Evolutionary conservation across 371 early-diverging fungal species (phyloP).

Genomic region (Quaeritorhiza haematococci): DNA sequence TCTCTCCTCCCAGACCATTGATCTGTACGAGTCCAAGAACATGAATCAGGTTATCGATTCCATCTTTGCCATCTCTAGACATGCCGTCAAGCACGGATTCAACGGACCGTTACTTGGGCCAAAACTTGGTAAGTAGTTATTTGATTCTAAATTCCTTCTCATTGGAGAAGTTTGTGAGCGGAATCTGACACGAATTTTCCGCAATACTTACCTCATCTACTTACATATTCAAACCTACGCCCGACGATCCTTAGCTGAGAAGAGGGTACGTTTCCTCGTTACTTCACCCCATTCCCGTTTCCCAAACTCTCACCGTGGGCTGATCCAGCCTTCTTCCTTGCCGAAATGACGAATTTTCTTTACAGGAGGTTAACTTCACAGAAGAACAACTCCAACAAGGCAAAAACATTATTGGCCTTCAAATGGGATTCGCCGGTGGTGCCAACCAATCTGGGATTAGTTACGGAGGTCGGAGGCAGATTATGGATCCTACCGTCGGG

Average conservation of each 20-base stretch:
- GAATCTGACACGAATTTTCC: too few species aligned
- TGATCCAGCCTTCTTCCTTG: too few species aligned
- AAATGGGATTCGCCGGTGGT: conserved; percentile 25
- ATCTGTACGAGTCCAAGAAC: conserved; percentile 85
- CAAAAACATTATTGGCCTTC: conserved; percentile 31
- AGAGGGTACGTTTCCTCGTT: conserved; percentile 34
- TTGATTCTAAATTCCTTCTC: too few species aligned
- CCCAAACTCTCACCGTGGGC: not conserved
- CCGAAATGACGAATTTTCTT: too few species aligned
- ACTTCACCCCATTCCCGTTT: not conserved
- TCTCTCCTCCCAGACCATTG: conserved; percentile 78
- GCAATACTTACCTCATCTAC: too few species aligned
- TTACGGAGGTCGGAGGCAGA: conserved; percentile 14
- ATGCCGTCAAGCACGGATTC: conserved; percentile 64
- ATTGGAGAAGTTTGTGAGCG: too few species aligned
- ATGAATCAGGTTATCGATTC: conserved; percentile 68
- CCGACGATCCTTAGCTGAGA: too few species aligned
- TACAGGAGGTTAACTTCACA: conserved; percentile 52
- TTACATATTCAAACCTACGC: too few species aligned
- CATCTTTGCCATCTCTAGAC: conserved; percentile 75
- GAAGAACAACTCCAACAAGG: conserved; percentile 63
- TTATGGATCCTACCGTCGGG: conserved; percentile 11
- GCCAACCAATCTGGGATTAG: conserved; percentile 18
- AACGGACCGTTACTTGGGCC: conserved; percentile 57
- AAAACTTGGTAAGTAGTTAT: too few species aligned